Evolutionary conservation across 2,329 filamentous ascomycete species (phyloP), one percentile per base, ranked within the genome.

Genomic region (Exutisphaerella laricina): DNA sequence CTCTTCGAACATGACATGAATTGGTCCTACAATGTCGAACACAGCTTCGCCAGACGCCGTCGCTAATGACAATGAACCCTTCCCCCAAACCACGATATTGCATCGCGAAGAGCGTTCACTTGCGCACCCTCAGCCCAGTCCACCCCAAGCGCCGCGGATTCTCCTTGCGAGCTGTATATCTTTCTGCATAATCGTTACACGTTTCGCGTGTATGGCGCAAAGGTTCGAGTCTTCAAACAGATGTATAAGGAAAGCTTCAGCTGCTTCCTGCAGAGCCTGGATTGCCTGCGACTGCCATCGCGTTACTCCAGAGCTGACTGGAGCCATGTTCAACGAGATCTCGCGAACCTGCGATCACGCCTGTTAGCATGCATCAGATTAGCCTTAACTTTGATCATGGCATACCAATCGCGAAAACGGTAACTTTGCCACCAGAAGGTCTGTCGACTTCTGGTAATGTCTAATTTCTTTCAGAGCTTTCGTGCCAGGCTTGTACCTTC

Each of bases 221-320:
- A 95, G 75, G 77, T 97, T 97, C 74, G 90, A 96, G 68, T 97
- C 90, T 73, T 97, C 89, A 62, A 97, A 97, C 55, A 97, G 84
- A 32, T 89, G 94, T 71, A 97, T 89, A 63, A 98, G 85, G 75
- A 96, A 97, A 2, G 92, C 94, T 78, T 98, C 92, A 56, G 95
- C 89, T 42, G 92, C 95, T 78, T 98, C 92, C 75, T 98, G 90
- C 29, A 98, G 83, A 55, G 92, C 92, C 64, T 88, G 86, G 66
- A 98, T 96, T 69, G 92, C 92, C 34, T 90, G 95, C 17, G 88
- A 94, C 78, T 98, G 92, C 87, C 96, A 98, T 67, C 89, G 86
- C 51, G 94, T 84, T 57, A 94, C 85, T 28, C 61, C 60, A 20
- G 58, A 64, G 21, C 62, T 58, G 43, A 60, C 50, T 60, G 85